Conservation (phyloP, 371 early-diverging fungal genomes). For the Encephalitozoon cuniculi region DNA sequence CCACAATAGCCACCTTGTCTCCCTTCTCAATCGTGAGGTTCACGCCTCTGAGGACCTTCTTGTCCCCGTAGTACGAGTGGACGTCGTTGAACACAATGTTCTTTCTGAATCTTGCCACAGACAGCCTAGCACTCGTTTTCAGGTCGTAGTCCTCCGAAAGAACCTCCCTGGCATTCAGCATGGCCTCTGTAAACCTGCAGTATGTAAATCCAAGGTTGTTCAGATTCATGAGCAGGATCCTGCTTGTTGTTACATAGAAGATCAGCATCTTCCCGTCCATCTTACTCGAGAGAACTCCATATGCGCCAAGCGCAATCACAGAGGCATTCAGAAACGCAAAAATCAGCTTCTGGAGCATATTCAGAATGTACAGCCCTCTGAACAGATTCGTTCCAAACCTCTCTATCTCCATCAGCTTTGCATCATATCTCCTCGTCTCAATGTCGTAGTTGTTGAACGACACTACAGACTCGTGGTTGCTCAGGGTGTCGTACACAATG, state of each 20-base stretch:
- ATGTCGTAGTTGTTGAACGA: constrained; percentile 38
- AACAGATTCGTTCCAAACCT: constrained; percentile 20
- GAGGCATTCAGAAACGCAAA: constrained; percentile 24
- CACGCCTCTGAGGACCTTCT: constrained; percentile 68
- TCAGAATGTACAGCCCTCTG: constrained; percentile 48
- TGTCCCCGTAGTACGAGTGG: constrained; percentile 1
- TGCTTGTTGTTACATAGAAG: constrained; percentile 36
- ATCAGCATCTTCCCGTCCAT: constrained; percentile 30
- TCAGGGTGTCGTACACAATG: constrained; percentile 43
- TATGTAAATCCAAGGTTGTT: constrained; percentile 57
- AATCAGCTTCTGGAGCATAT: constrained; percentile 48
- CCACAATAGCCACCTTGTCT: constrained; percentile 69
- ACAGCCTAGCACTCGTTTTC: neutral
- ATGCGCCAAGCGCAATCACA: constrained; percentile 33
- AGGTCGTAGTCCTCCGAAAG: neutral
- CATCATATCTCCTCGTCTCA: constrained; percentile 47
- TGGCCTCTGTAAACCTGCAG: constrained; percentile 42
- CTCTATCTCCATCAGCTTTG: constrained; percentile 23
- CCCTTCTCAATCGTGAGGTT: constrained; percentile 64
- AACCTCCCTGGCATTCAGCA: constrained; percentile 25
- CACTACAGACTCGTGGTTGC: constrained; percentile 51
- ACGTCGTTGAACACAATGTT: constrained; percentile 31
- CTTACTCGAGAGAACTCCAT: constrained; percentile 11
- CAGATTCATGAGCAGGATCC: constrained; percentile 21
- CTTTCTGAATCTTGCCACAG: constrained; percentile 4